Percentiles rank a stretch among this genome's conserved stretches.
These are phyloP conservation scores for Knoxdaviesia proteae DNA, from an alignment of 2,329 filamentous ascomycete species.

Conservation along the genomic window DNA sequence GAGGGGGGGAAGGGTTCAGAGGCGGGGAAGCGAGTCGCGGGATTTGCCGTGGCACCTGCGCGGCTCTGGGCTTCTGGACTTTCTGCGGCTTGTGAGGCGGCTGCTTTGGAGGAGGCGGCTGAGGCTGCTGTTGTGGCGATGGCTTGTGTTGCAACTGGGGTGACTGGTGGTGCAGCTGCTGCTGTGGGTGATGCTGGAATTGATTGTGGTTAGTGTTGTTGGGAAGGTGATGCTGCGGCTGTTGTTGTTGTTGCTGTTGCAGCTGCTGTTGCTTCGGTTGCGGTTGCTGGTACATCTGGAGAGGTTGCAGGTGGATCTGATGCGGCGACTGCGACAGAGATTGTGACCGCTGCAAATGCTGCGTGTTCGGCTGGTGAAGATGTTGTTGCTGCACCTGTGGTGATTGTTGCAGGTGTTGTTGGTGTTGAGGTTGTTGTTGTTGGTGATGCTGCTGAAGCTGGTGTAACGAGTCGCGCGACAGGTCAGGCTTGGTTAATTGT, in stretches of 20 bases:
- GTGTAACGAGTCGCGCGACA: too few relatives aligned
- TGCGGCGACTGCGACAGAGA: not conserved
- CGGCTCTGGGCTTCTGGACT: not conserved
- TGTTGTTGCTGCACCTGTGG: not conserved
- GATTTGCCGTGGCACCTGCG: conserved; percentile 1
- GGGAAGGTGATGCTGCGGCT: conserved; percentile 3
- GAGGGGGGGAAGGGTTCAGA: not conserved
- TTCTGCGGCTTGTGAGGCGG: conserved; percentile 7
- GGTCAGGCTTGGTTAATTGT: too few relatives aligned
- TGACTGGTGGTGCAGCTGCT: conserved; percentile 4
- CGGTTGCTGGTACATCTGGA: conserved; percentile 10
- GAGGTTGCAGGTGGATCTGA: too few relatives aligned
- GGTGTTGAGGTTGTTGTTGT: not conserved
- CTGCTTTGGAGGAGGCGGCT: not conserved
- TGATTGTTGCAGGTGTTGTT: not conserved
- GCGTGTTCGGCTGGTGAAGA: not conserved
- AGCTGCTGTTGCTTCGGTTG: conserved; percentile 1
- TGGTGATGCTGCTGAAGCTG: not conserved
- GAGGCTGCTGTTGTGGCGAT: conserved; percentile 3
- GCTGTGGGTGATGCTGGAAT: conserved; percentile 6
- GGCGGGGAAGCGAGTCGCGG: not conserved
- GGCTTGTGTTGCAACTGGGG: conserved; percentile 5
- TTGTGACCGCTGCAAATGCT: not conserved
- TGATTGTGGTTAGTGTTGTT: conserved; percentile 8
- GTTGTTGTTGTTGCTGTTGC: conserved; percentile 8